Percentiles rank a stretch among this genome's conserved stretches.
Evolutionary conservation across 805 yeast species (phyloP).

Genomic region (Wickerhamomyces kurtzmanii): DNA sequence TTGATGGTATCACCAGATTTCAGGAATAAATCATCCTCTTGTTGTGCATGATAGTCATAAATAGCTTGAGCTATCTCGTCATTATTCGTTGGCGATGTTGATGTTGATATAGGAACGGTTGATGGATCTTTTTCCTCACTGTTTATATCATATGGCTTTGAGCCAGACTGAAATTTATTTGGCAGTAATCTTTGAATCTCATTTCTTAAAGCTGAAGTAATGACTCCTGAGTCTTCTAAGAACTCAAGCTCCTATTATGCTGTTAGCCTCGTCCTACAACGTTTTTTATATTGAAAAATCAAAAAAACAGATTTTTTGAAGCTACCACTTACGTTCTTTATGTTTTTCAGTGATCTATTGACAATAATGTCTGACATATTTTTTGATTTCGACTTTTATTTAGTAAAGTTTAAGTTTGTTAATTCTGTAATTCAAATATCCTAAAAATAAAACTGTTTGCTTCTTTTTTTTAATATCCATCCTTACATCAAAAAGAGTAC

Average conservation of each 20-base stretch:
- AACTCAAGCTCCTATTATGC: conserved; percentile 58
- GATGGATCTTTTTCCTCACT: conserved; percentile 4
- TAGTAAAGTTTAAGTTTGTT: too few relatives aligned
- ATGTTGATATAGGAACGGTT: conserved; percentile 13
- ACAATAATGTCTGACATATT: too few relatives aligned
- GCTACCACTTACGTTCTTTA: too few relatives aligned
- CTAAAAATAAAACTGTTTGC: too few relatives aligned
- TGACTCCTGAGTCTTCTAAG: conserved; percentile 63
- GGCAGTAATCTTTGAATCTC: conserved; percentile 48
- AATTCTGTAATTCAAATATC: too few relatives aligned
- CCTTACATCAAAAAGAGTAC: too few relatives aligned
- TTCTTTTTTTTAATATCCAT: too few relatives aligned
- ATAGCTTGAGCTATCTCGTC: conserved; percentile 50
- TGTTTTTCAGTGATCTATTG: too few relatives aligned
- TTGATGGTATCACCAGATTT: conserved; percentile 58
- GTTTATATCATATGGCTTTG: conserved; percentile 33
- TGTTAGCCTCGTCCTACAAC: too few relatives aligned
- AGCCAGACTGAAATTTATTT: conserved; percentile 38
- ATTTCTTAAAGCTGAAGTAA: conserved; percentile 44
- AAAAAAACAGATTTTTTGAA: too few relatives aligned
- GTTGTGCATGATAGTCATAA: conserved; percentile 68
- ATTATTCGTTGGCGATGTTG: conserved; percentile 12
- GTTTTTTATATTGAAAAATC: too few relatives aligned
- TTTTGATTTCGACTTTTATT: too few relatives aligned
- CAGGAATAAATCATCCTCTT: conserved; percentile 63